Conservation (phyloP, 1,284 basidiomycete species). For the Inonotus hispidus region DNA sequence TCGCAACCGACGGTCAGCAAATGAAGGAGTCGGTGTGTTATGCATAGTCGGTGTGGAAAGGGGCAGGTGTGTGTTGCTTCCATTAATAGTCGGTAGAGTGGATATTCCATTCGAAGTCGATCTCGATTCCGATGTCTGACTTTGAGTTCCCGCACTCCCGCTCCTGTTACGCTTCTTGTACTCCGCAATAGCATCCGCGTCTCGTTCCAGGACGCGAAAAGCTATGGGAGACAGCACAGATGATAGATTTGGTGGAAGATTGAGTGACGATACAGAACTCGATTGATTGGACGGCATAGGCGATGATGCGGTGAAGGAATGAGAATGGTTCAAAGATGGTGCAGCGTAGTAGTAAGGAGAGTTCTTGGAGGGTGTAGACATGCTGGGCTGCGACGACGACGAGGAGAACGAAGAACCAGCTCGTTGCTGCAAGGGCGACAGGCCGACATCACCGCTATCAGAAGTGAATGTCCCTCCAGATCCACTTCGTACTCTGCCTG, state of each 20-base stretch:
- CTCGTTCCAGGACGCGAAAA: conserved; percentile 69
- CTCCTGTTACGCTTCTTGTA: conserved; percentile 74
- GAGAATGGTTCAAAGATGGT: conserved; percentile 29
- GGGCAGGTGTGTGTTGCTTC: conserved; percentile 40
- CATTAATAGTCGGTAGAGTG: conserved; percentile 38
- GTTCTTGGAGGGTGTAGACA: conserved; percentile 11
- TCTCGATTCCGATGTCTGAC: conserved; percentile 51
- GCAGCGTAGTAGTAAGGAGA: conserved; percentile 17
- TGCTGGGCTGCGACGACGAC: conserved; percentile 43
- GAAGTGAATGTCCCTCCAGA: conserved; percentile 71
- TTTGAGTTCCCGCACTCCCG: conserved; percentile 58
- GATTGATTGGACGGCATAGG: conserved; percentile 38
- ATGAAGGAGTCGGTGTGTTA: conserved; percentile 41
- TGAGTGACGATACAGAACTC: conserved; percentile 30
- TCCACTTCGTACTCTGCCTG: conserved; percentile 65
- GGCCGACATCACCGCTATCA: conserved; percentile 53
- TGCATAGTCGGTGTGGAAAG: conserved; percentile 50
- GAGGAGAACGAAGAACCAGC: conserved; percentile 37
- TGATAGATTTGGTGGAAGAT: conserved; percentile 32
- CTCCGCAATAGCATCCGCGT: conserved; percentile 80
- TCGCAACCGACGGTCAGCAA: conserved; percentile 53
- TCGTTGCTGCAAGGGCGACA: conserved; percentile 29
- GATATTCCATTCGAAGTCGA: conserved; percentile 15
- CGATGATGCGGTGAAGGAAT: conserved; percentile 38
- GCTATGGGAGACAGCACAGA: conserved; percentile 66